Base-by-base conservation (phyloP, 768 basidiomycete genomes). In the Termitomyces sp. region DNA sequence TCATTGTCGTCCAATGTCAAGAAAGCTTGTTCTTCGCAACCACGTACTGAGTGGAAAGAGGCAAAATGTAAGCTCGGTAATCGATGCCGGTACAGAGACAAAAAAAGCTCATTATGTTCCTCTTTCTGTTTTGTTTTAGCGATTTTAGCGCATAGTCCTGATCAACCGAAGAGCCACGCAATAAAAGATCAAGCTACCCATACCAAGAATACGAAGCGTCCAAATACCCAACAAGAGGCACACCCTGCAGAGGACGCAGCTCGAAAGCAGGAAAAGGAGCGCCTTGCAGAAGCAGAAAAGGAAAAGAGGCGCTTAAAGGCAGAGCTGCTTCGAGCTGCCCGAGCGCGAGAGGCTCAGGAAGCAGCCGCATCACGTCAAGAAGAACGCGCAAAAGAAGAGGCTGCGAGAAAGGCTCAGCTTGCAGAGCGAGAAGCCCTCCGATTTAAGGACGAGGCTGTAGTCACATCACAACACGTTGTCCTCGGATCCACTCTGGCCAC, bases 401-500 rank as follows among this genome's bases (percentile, higher is more conserved):
- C 53, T 32, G 58, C 58, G 7, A 59, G 61, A 52, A 28, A 35
- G 18, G 50, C 50, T 26, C 53, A 10, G 28, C 44, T 54, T 13
- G 58, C 55, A 50, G 47, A 50, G 53, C 56, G 58, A 20, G 57
- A 62, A 40, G 59, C 57, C 6, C 42, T 57, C 2, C 51, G 57
- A 6, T 49, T 58, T 12, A 67, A 68, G 59, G 67, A 68, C 55
- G 80, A 83, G 32, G 82, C 80, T 5, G 63, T 70, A 4, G 71
- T 71, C 48, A 75, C 73, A 1, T 71, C 77, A 12, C 77, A 69
- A 54, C 73, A 73, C 50, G 60, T 80, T n/a, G 75, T 82, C 16
- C 71, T 72, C 20, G 78, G 76, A 7, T 72, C 75, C n/a, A 77
- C 75, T 45, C 68, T 84, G 43, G 76, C 81, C 20, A 80, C 80